phyloP scores from a whole-genome alignment of 1,284 basidiomycete genomes.

The Garcileccinum viscosum region DNA sequence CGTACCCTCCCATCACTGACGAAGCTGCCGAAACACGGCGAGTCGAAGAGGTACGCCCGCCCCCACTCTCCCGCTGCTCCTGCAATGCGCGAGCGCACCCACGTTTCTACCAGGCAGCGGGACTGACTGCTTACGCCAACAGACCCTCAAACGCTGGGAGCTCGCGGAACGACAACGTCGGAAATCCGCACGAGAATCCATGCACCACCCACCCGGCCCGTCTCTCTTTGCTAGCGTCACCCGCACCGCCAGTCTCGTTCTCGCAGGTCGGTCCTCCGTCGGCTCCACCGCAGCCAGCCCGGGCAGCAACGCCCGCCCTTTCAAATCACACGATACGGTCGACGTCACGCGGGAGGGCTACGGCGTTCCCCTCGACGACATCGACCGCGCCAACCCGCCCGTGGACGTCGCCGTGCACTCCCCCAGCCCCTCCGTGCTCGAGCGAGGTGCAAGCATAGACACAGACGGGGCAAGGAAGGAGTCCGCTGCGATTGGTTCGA shows the following conservation, averaged over 20 bases:
- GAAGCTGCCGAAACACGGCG: slow-evolving; percentile 69
- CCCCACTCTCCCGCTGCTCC: too few species aligned
- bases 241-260: slow-evolving; percentile 59
- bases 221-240: slow-evolving; percentile 63
- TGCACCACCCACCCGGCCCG: slow-evolving; percentile 35
- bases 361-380: slow-evolving; percentile 55
- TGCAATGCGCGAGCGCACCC: too few species aligned
- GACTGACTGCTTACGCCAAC: slow-evolving; percentile 15
- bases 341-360: slow-evolving; percentile 43
- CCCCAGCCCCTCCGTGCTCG: slow-evolving; percentile 43
- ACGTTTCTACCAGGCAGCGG: neutral
- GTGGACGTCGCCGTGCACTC: slow-evolving; percentile 42
- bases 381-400: slow-evolving; percentile 45
- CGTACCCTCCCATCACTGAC: slow-evolving; percentile 71
- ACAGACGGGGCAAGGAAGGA: neutral
- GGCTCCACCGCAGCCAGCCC: slow-evolving; percentile 35
- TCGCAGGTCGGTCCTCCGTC: slow-evolving; percentile 32
- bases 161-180: slow-evolving; percentile 71
- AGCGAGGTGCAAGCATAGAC: slow-evolving; percentile 27
- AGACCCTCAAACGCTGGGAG: slow-evolving; percentile 80
- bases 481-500: neutral
- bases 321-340: slow-evolving; percentile 56
- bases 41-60: slow-evolving; percentile 66
- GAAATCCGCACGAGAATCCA: slow-evolving; percentile 64
- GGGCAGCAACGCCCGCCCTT: slow-evolving; percentile 42